Conservation (phyloP, 148 eudicot species). For the Fagopyrum tataricum region DNA sequence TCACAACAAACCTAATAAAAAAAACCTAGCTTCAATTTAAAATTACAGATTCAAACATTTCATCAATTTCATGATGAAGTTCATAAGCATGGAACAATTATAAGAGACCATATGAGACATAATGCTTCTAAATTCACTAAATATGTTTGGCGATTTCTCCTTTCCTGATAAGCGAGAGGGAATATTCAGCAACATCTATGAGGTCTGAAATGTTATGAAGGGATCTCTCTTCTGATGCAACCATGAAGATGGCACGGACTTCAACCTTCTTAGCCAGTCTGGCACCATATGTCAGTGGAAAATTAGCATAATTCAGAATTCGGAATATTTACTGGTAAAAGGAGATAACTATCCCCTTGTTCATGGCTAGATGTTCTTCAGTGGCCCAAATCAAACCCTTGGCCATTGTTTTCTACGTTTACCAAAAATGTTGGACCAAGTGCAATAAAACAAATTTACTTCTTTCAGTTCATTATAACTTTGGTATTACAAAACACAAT, state of each 20-base stretch:
- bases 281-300: constrained; percentile 56
- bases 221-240: constrained; percentile 61
- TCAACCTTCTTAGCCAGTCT: constrained; percentile 68
- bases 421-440: not conserved
- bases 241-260: constrained; percentile 59
- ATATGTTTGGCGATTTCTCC: constrained; percentile 67
- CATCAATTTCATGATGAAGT: too few relatives aligned
- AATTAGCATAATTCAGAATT: constrained; percentile 54
- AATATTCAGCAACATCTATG: constrained; percentile 60
- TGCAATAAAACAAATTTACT: not conserved
- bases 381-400: constrained; percentile 73
- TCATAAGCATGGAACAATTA: too few relatives aligned
- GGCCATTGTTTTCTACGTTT: constrained; percentile 26
- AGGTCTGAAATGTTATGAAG: constrained; percentile 64
- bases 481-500: not conserved
- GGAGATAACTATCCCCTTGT: constrained; percentile 49
- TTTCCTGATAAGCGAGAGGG: constrained; percentile 53
- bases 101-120: not conserved
- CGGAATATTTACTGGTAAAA: constrained; percentile 53
- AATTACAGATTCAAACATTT: too few relatives aligned
- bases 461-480: not conserved
- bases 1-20: too few relatives aligned
- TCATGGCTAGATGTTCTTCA: constrained; percentile 56
- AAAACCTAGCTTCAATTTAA: too few relatives aligned
- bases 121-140: constrained; percentile 24